A percentile compares a stretch with the other conserved stretches of the same genome.
Evolutionary conservation across 257 asterid species (phyloP).

Genomic region (Asclepias syriaca): DNA sequence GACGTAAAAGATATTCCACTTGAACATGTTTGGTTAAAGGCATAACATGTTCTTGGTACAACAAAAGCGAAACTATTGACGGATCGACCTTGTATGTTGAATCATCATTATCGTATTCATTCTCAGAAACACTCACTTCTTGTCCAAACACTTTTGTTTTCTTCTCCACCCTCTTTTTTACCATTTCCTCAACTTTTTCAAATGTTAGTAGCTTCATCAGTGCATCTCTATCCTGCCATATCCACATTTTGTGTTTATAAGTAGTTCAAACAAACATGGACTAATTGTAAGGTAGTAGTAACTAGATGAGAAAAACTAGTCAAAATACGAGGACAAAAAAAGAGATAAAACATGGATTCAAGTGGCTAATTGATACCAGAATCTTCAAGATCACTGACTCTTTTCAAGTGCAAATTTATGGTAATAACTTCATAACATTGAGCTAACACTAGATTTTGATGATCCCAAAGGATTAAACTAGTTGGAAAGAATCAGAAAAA

Average conservation of each 20-base stretch:
- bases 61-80: conserved; percentile 40
- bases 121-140: conserved; percentile 40
- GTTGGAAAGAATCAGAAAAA: too few species aligned
- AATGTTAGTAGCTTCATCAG: conserved; percentile 70
- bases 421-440: neutral
- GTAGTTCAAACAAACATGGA: too few species aligned
- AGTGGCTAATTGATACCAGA: too few species aligned
- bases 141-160: conserved; percentile 66
- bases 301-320: too few species aligned
- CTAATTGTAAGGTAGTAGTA: too few species aligned
- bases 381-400: too few species aligned
- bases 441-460: neutral
- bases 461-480: neutral
- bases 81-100: conserved; percentile 60
- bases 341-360: too few species aligned
- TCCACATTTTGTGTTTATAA: too few species aligned
- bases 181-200: conserved; percentile 60
- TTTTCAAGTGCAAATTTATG: too few species aligned
- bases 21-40: conserved; percentile 77
- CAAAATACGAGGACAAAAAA: too few species aligned
- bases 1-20: conserved; percentile 79
- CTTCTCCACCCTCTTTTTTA: conserved; percentile 73
- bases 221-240: conserved; percentile 64
- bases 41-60: conserved; percentile 75
- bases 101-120: conserved; percentile 9